phyloP scores from a whole-genome alignment of 139 green algal genomes.

The Tetraselmis striata region DNA sequence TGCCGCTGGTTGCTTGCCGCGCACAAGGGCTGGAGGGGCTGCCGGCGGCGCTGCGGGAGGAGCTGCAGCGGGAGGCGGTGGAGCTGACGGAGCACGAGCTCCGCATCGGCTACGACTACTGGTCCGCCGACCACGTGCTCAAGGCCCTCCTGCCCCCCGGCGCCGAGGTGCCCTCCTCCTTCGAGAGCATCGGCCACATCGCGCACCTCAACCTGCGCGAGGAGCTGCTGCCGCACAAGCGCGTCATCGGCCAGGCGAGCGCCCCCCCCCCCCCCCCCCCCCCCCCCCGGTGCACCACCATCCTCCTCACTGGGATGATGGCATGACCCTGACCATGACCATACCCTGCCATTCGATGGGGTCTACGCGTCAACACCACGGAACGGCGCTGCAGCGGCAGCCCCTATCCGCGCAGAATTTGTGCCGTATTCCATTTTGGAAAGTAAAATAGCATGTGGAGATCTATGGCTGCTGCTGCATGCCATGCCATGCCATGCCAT shows the following conservation, averaged over 20 bases:
- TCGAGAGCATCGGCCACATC: conserved; percentile 94
- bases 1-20: too few species aligned
- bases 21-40: conserved; percentile 7
- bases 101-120: conserved; percentile 56
- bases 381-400: too few species aligned
- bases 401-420: too few species aligned
- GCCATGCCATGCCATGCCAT: too few species aligned
- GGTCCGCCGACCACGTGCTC: conserved; percentile 37
- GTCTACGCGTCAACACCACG: too few species aligned
- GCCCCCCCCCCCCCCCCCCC: not conserved
- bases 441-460: too few species aligned
- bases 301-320: too few species aligned
- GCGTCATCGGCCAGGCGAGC: conserved; percentile 58
- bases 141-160: conserved; percentile 63
- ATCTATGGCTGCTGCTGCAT: too few species aligned
- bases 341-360: too few species aligned
- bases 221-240: conserved; percentile 76
- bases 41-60: conserved; percentile 1
- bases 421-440: too few species aligned
- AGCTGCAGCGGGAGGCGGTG: conserved; percentile 14
- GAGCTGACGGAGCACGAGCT: conserved; percentile 25
- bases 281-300: not conserved
- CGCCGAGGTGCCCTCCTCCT: conserved; percentile 76
- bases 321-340: too few species aligned
- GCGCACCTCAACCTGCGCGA: conserved; percentile 91